Evolutionary conservation across 495 filamentous ascomycete genomes (phyloP), one percentile per base, ranked within the genome.

Genomic region (Aspergillus hancockii): DNA sequence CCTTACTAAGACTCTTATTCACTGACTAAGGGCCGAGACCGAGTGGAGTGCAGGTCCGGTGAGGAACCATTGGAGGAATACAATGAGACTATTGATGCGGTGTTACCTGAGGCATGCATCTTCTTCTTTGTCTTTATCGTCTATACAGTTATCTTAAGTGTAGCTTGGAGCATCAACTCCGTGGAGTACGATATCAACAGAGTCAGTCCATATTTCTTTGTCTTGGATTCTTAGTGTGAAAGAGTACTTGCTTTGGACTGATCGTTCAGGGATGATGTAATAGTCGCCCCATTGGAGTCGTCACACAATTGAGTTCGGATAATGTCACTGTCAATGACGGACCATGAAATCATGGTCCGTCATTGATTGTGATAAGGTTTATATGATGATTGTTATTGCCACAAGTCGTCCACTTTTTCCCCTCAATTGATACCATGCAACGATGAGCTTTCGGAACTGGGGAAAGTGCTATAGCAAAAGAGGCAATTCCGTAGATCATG

Each of bases 31-130:
- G 38, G 10, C 9, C 10, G 16, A 14, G 16, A 12, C 19, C 43
- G 19, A 47, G 43, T 47, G 43, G 43, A 23, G 43, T 23, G 19
- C 43, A 16, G 16, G 14, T 45, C 14, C n/a, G 19, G 43, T 8
- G 43, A 47, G 19, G 43, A 47, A 47, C 8, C 43, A 47, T 47
- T 47, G 43, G 43, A 47, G 43, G 38, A n/a, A 14, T 14, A 41
- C 38, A n/a, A 16, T n/a, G 14, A 41, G 25, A 28, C 25, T 28
- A 28, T 28, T 14, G 34, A 14, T 12, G 34, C 9, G 4, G 34
- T 14, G 34, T 14, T 10, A 36, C 34, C 34, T 2, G 34, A 36
- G 34, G 34, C 34, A 14, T 9, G n/a, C n/a, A n/a, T n/a, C n/a
- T n/a, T 40, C 36, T 40, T 13, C 36, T 40, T n/a, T 40, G 12